Evolutionary conservation across 371 early-diverging fungal species (phyloP).

Genomic region (Mycotypha africana): DNA sequence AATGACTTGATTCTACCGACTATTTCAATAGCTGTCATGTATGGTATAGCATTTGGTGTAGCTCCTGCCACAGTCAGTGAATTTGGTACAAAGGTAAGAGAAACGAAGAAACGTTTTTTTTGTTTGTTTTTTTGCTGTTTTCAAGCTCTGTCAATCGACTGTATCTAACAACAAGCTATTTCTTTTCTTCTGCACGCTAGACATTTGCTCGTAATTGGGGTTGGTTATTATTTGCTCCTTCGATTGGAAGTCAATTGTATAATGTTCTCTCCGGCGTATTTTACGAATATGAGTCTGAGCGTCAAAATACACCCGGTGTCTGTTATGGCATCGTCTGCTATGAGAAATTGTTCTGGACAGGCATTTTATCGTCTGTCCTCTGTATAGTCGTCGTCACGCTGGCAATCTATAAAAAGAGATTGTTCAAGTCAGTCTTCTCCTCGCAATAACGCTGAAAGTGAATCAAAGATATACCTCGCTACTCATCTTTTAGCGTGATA

Average conservation of each 20-base stretch:
- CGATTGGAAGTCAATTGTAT: conserved; percentile 38
- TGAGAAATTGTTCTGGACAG: conserved; percentile 21
- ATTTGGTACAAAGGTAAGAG: conserved; percentile 33
- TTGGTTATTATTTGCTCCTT: conserved; percentile 40
- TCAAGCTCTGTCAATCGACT: no score
- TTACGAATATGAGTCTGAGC: conserved; percentile 27
- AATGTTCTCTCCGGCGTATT: conserved; percentile 36
- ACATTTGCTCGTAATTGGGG: conserved; percentile 47
- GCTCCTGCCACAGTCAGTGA: conserved; percentile 38
- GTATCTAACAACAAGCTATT: no score
- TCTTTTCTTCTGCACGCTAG: conserved; percentile 9
- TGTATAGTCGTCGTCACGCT: conserved; percentile 18
- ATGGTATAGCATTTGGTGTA: conserved; percentile 38
- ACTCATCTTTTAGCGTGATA: no score
- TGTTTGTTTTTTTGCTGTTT: not conserved
- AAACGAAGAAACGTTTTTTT: no score
- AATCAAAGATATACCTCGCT: no score
- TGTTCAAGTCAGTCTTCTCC: conserved; percentile 13
- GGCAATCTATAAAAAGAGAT: conserved; percentile 26
- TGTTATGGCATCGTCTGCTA: conserved; percentile 33
- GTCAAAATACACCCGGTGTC: conserved; percentile 14
- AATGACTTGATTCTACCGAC: conserved; percentile 26
- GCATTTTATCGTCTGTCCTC: conserved; percentile 14
- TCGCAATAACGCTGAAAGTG: no score
- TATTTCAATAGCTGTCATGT: conserved; percentile 26